Evolutionary conservation across 2,329 filamentous ascomycete species (phyloP), one percentile per base, ranked within the genome.

Genomic region (Simplicillium sp.): DNA sequence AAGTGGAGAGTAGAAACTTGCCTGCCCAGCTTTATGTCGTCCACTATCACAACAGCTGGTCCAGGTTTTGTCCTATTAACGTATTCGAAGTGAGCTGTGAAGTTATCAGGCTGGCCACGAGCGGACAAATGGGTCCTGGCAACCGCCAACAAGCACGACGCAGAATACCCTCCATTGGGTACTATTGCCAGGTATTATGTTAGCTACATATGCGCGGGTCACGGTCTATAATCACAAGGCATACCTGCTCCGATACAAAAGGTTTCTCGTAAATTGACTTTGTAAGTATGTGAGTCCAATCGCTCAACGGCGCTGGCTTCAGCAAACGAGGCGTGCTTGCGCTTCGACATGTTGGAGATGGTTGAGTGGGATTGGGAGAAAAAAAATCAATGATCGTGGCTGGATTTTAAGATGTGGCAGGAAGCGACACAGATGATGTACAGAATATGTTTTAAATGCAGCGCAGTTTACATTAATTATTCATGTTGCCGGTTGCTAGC

Each of bases 161-260:
- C 55, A 2, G 60, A 51, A 43, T 66, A 67, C 18, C 62, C 63
- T 35, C 63, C 62, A 33, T 67, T 62, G 11, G 64, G 62, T 14
- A 66, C 55, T 54, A 28, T 14, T 14, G 15, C 7, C 25, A 11
- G 41, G 35, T 29, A 34, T 16, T 29, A 35, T 7, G 35, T 16
- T n/a, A 39, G 25, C 7, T 12, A 18, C 18, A 34, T 1, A 15
- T 8, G 8, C 7, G 11, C 20, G n/a, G 38, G 29, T 14, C 20
- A 25, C 9, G 9, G 20, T 25, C 20, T 25, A 9, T 9, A 25
- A 5, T 9, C 17, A 7, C 9, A 4, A 32, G 15, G n/a, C 34
- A 34, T 42, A 54, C 54, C 53, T 39, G 50, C 39, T 15, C 52
- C 48, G 15, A 55, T 48, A 40, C 50, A 48, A 28, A 39, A 56